phyloP scores from a whole-genome alignment of 2,329 filamentous ascomycete species.

The Fusarium albidum region DNA sequence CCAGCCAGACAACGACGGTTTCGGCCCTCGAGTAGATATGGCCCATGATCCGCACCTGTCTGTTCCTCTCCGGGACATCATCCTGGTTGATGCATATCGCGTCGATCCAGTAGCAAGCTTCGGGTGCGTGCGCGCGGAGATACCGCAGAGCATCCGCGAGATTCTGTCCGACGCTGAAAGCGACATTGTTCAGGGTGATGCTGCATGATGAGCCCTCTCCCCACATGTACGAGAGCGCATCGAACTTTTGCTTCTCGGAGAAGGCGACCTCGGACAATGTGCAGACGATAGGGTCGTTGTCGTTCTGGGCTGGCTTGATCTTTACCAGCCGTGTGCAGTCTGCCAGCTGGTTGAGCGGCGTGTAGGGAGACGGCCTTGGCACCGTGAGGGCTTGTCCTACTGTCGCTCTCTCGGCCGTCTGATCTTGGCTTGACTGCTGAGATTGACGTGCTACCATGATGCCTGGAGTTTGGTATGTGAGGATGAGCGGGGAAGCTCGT shows the following conservation, averaged over 20 bases:
- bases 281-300: neutral
- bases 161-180: neutral
- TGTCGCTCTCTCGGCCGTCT: too few species aligned
- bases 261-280: neutral
- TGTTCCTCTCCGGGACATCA: conserved; percentile 3
- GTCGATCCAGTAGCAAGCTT: neutral
- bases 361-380: too few species aligned
- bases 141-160: neutral
- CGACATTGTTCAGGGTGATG: neutral
- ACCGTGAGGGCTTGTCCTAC: too few species aligned
- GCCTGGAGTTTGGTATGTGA: too few species aligned
- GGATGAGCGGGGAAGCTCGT: too few species aligned
- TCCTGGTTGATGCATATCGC: conserved; percentile 12
- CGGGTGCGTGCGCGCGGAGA: neutral
- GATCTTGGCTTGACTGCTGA: too few species aligned
- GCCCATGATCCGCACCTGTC: conserved; percentile 7
- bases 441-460: too few species aligned
- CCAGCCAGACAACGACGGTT: conserved; percentile 10
- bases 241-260: neutral
- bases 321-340: neutral
- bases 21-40: conserved; percentile 10
- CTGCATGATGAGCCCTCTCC: neutral
- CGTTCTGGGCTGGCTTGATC: neutral
- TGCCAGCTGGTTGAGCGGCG: neutral
- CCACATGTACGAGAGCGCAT: conserved; percentile 10